Evolutionary conservation across 2,329 filamentous ascomycete species (phyloP).

Genomic region (Zalaria sp.): DNA sequence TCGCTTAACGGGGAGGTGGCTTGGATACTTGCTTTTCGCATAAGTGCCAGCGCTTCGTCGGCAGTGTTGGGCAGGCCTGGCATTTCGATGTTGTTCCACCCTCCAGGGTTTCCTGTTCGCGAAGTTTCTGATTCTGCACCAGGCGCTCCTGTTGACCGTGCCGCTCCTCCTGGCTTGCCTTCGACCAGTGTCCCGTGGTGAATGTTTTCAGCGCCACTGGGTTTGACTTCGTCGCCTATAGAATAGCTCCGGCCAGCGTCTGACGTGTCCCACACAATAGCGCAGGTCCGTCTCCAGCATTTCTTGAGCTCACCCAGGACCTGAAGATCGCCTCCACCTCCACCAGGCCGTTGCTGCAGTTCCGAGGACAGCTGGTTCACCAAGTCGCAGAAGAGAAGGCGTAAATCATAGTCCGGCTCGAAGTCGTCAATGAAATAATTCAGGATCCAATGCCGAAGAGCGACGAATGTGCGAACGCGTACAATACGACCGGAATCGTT

Average conservation of each 20-base stretch:
- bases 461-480: conserved; percentile 90
- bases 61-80: too few species aligned
- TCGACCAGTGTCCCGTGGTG: too few species aligned
- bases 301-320: conserved; percentile 91
- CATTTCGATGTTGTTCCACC: too few species aligned
- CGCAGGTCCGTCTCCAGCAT: conserved; percentile 87
- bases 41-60: too few species aligned
- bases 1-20: conserved; percentile 24
- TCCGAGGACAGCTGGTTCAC: conserved; percentile 51
- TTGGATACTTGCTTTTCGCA: conserved; percentile 37
- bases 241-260: conserved; percentile 37
- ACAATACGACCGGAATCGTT: conserved; percentile 87
- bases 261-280: conserved; percentile 71
- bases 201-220: conserved; percentile 41
- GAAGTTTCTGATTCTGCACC: too few species aligned
- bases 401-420: conserved; percentile 58
- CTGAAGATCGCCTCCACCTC: conserved; percentile 56
- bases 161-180: too few species aligned
- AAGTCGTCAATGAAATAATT: conserved; percentile 98
- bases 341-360: conserved; percentile 35
- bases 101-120: too few species aligned
- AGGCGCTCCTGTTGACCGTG: too few species aligned
- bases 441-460: conserved; percentile 88
- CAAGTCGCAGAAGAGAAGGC: conserved; percentile 64
- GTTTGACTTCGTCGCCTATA: conserved; percentile 53